Evolutionary conservation across 2,329 filamentous ascomycete species (phyloP).

Genomic region (Pestalotiopsis sp.): DNA sequence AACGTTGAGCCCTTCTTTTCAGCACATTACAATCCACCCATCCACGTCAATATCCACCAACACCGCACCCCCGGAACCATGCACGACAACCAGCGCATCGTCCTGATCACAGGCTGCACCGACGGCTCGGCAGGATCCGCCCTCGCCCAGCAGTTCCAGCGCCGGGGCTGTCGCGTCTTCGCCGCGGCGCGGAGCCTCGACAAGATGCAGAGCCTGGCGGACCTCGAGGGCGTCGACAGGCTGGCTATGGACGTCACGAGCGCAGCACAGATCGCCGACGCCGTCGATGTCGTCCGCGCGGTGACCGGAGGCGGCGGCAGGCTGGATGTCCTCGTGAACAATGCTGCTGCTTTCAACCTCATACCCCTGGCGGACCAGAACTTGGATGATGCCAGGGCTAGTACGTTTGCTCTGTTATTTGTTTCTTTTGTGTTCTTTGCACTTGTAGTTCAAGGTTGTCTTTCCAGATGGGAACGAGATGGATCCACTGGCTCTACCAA

Average conservation of each 20-base stretch:
- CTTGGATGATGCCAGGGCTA: constrained; percentile 19
- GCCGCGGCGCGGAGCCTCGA: constrained; percentile 30
- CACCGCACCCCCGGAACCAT: neutral
- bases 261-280: constrained; percentile 24
- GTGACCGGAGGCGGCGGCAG: constrained; percentile 15
- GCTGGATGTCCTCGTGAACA: constrained; percentile 30
- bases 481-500: neutral
- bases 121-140: constrained; percentile 33
- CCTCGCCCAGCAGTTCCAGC: constrained; percentile 33
- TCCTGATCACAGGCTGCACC: constrained; percentile 36
- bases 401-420: neutral
- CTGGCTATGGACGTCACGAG: constrained; percentile 33
- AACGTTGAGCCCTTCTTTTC: neutral
- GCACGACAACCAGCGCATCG: constrained; percentile 20
- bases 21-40: neutral
- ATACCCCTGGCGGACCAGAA: constrained; percentile 26
- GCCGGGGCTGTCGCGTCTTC: constrained; percentile 31
- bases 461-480: neutral
- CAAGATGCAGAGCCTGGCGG: constrained; percentile 26
- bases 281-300: constrained; percentile 18
- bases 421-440: neutral
- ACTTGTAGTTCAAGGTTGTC: neutral
- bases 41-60: neutral
- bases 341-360: constrained; percentile 25
- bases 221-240: constrained; percentile 24